These are phyloP conservation scores for Neofusicoccum parvum DNA, from an alignment of 2,329 filamentous ascomycete species.

Conservation along the genomic window DNA sequence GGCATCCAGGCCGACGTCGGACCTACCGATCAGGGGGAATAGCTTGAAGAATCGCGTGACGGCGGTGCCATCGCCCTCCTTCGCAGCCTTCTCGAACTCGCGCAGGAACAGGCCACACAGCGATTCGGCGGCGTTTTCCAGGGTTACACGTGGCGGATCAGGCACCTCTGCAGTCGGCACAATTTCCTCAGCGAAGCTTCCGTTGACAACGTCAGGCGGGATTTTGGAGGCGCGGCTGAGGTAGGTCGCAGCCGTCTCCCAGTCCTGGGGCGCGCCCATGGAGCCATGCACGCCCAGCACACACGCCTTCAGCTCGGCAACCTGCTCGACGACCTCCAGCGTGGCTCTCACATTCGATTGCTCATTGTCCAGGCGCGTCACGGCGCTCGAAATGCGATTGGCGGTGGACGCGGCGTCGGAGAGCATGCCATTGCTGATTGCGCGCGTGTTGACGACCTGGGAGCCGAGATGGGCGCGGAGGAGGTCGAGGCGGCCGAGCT, in stretches of 20 bases:
- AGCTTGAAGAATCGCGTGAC: conserved; percentile 98
- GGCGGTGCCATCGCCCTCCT: conserved; percentile 81
- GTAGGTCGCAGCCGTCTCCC: conserved; percentile 94
- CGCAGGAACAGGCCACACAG: conserved; percentile 87
- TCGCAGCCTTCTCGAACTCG: conserved; percentile 91
- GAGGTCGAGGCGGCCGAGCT: conserved; percentile 84
- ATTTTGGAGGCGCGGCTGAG: conserved; percentile 80
- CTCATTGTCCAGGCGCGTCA: conserved; percentile 85
- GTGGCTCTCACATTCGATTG: conserved; percentile 91
- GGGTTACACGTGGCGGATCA: conserved; percentile 82
- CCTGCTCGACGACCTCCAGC: conserved; percentile 88
- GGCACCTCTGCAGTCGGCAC: conserved; percentile 96
- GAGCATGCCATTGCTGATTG: conserved; percentile 89
- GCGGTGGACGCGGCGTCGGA: conserved; percentile 83
- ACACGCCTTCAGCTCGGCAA: conserved; percentile 94
- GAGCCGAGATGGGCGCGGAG: conserved; percentile 85
- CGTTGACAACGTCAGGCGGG: conserved; percentile 76
- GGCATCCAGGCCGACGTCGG: conserved; percentile 87
- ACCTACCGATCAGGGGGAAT: conserved; percentile 88
- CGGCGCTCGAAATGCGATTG: conserved; percentile 79
- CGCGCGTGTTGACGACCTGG: conserved; percentile 79
- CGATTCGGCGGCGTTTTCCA: conserved; percentile 85
- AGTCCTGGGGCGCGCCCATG: conserved; percentile 98
- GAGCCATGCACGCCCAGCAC: conserved; percentile 91
- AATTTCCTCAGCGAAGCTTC: conserved; percentile 85